phyloP scores from a whole-genome alignment of 495 filamentous ascomycete species.

The Penicillium arizonense region DNA sequence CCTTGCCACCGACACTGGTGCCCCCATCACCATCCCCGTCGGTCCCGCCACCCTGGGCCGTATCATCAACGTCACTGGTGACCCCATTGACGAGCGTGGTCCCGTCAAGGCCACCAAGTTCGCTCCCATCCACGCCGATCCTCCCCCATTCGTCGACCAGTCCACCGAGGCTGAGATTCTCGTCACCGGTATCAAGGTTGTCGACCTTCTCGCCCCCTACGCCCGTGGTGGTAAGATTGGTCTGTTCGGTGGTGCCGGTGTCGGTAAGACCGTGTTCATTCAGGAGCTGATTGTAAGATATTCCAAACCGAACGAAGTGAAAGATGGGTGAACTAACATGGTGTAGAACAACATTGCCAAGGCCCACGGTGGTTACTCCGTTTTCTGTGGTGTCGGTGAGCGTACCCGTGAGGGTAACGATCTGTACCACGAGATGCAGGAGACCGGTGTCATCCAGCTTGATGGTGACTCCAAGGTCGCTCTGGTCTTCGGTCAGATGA shows the following conservation, averaged over 20 bases:
- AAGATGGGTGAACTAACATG: background rate
- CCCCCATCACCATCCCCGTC: conserved; percentile 96
- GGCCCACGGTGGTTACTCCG: conserved; percentile 99
- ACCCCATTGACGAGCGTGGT: conserved; percentile 99
- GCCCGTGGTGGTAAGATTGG: conserved; percentile 99
- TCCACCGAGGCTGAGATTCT: conserved; percentile 94
- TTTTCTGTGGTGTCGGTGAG: conserved; percentile 99
- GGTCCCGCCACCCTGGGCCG: conserved; percentile 91
- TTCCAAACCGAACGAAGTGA: background rate
- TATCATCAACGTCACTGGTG: conserved; percentile 99
- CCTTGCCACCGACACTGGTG: conserved; percentile 81
- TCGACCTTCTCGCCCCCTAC: conserved; percentile 96
- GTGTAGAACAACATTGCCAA: conserved; percentile 98
- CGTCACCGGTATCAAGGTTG: conserved; percentile 99
- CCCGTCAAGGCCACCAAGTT: conserved; percentile 89
- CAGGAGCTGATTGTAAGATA: conserved; percentile 89
- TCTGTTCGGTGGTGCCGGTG: conserved; percentile 99
- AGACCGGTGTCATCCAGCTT: conserved; percentile 98
- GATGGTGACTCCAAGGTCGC: conserved; percentile 99
- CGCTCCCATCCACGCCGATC: conserved; percentile 89
- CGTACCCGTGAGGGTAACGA: conserved; percentile 99
- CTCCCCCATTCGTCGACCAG: conserved; percentile 89
- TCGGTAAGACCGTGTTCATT: conserved; percentile 99
- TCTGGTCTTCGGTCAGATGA: conserved; percentile 99
- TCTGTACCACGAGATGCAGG: conserved; percentile 99